Base-by-base conservation (phyloP, 805 yeast species). In the Osmozyma mogii region DNA sequence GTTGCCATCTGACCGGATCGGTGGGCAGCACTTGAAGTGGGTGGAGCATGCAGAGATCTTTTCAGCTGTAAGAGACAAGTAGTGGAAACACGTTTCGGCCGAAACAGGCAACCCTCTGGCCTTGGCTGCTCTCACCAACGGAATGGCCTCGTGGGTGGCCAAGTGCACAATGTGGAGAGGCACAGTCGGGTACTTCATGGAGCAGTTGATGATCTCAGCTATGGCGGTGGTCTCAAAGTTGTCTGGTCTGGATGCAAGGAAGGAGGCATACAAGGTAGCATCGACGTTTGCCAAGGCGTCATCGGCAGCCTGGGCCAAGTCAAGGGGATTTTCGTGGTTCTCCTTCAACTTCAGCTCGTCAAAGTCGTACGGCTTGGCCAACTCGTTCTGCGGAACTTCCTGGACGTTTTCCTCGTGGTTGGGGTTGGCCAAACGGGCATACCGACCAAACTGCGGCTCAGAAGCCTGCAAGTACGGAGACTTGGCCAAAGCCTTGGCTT, bases 1-100 rank as follows among this genome's bases (percentile, higher is more conserved):
- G 54, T 89, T 89, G 25, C 68, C 66, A 38, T 79, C 77, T 1
- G 81, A 63, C 37, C 97, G 65, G 41, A 88, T 88, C 2, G 97
- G 97, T 1, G 97, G 97, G 53, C 96, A 89, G 50, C 96, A 89
- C 56, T 88, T 88, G 68, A 70, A 84, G 47, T 79, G 84, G 4
- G 96, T 88, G 9, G 79, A 75, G 30, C 84, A 74, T 44, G 76
- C 70, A 12, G 85, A 78, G 31, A 88, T 84, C 15, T 66, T 64
- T 49, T 88, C 96, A 3, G 95, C 83, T 3, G 70, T 65, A 25
- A 88, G 64, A 2, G 89, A 70, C 30, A 88, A 63, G 54, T 88
- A 88, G 52, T 88, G 97, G 72, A 87, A 88, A 54, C 97, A 88
- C 0, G 97, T 89, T 53, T 88, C 97, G 2, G 87, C 95, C 0